phyloP scores from a whole-genome alignment of 805 yeast species.

The Barnettozyma californica region DNA sequence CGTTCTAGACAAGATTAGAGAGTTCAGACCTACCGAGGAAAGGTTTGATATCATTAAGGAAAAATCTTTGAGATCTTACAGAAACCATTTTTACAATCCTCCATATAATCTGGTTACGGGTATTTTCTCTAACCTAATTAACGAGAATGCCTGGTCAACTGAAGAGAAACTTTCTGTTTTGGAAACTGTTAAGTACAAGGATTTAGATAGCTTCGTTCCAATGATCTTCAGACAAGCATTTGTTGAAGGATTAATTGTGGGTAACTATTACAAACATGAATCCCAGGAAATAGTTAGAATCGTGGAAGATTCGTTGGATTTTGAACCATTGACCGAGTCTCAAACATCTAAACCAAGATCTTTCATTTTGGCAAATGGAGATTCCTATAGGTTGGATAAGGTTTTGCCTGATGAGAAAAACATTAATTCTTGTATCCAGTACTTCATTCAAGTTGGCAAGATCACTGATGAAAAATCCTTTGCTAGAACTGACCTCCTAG shows the following conservation, averaged over 20 bases:
- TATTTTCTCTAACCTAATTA: constrained; percentile 56
- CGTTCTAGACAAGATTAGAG: constrained; percentile 48
- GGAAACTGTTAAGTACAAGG: constrained; percentile 39
- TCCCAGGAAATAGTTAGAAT: constrained; percentile 46
- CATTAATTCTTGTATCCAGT: constrained; percentile 79
- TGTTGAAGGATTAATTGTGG: constrained; percentile 69
- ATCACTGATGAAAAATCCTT: constrained; percentile 38
- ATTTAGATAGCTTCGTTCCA: constrained; percentile 46
- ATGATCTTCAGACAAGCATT: constrained; percentile 54
- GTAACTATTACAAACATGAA: constrained; percentile 56
- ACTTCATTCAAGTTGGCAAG: constrained; percentile 63
- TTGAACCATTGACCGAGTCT: constrained; percentile 37
- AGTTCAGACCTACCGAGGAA: constrained; percentile 44
- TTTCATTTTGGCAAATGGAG: constrained; percentile 34
- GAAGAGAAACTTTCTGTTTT: constrained; percentile 53
- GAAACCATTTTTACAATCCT: constrained; percentile 63
- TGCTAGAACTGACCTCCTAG: constrained; percentile 56
- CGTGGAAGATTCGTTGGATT: constrained; percentile 32
- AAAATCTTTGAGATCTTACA: constrained; percentile 53
- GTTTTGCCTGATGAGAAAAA: constrained; percentile 59
- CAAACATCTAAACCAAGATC: constrained; percentile 41
- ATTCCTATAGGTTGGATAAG: constrained; percentile 42
- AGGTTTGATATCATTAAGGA: constrained; percentile 68
- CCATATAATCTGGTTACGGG: constrained; percentile 78
- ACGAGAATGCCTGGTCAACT: constrained; percentile 63